phyloP scores from a whole-genome alignment of 2,329 filamentous ascomycete genomes.

The Gremmenia infestans region DNA sequence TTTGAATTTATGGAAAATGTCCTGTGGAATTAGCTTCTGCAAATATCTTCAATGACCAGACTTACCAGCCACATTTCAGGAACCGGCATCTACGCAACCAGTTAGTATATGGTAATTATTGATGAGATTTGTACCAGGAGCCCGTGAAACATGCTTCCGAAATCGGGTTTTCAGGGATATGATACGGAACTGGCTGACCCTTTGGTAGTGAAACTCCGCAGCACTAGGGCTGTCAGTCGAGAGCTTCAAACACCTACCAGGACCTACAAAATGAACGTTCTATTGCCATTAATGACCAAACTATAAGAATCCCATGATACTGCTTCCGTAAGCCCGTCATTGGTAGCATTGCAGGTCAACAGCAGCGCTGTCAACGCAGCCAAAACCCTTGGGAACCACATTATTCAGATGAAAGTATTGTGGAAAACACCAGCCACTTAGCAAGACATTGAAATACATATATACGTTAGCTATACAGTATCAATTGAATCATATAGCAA shows the following conservation, averaged over 20 bases:
- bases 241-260: background rate
- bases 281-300: slow-evolving; percentile 43
- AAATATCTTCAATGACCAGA: background rate
- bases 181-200: slow-evolving; percentile 15
- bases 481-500: background rate
- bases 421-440: background rate
- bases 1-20: slow-evolving; percentile 50
- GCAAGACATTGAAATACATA: background rate
- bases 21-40: slow-evolving; percentile 24
- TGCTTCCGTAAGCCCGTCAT: slow-evolving; percentile 38
- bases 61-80: slow-evolving; percentile 45
- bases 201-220: slow-evolving; percentile 47
- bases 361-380: slow-evolving; percentile 20
- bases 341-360: slow-evolving; percentile 30
- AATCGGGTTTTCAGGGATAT: too few species aligned
- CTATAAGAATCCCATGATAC: slow-evolving; percentile 48
- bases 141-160: too few species aligned
- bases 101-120: too few species aligned
- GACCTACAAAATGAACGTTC: slow-evolving; percentile 41
- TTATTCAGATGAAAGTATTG: background rate
- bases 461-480: slow-evolving; percentile 7
- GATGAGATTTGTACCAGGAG: too few species aligned
- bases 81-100: slow-evolving; percentile 37
- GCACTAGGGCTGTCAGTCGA: slow-evolving; percentile 16
- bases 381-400: slow-evolving; percentile 23